Base-by-base conservation (phyloP, 768 basidiomycete genomes). In the Suillus subaureus region DNA sequence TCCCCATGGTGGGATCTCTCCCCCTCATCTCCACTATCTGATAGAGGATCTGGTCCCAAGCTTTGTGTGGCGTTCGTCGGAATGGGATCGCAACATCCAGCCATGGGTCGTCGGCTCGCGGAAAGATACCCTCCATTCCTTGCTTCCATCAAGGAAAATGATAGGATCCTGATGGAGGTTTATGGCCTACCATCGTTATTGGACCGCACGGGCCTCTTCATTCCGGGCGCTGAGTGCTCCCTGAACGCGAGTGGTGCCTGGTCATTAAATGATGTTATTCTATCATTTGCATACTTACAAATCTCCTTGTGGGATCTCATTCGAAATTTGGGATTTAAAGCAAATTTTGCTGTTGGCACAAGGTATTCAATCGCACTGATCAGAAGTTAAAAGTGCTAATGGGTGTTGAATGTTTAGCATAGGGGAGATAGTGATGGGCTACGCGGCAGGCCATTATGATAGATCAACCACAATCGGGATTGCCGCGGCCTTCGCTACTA, bases 341-440 rank as follows among this genome's bases (percentile, higher is more conserved):
- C 78, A 21, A 72, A 80, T 39, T 74, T 67, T 18, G 79, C 79
- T 6, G 70, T 80, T 23, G 79, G 78, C 52, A 77, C 77, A 64
- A 74, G 76, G 77, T 73, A 60, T 45, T 65, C 11, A 21, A 15
- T 33, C 16, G 18, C 12, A 21, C 21, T 4, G 11, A 39, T 23
- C 21, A 51, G n/a, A 62, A 61, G 3, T 2, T 52, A 8, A 49
- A 43, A 18, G 31, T 40, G 43, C 62, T 76, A 56, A 71, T 54
- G 16, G 21, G 13, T n/a, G 45, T 54, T 54, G 16, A 16, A 11
- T n/a, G 45, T 54, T 12, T 28, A 63, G 23, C 71, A 69, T 69
- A 67, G 77, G 78, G 35, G 78, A 80, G 60, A 76, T 79, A 51
- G 78, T 75, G 4, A 79, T 79, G 72, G 72, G 77, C 49, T 80